Evolutionary conservation across 179 eudicot species (phyloP).

Genomic region (Camellia oleifera): DNA sequence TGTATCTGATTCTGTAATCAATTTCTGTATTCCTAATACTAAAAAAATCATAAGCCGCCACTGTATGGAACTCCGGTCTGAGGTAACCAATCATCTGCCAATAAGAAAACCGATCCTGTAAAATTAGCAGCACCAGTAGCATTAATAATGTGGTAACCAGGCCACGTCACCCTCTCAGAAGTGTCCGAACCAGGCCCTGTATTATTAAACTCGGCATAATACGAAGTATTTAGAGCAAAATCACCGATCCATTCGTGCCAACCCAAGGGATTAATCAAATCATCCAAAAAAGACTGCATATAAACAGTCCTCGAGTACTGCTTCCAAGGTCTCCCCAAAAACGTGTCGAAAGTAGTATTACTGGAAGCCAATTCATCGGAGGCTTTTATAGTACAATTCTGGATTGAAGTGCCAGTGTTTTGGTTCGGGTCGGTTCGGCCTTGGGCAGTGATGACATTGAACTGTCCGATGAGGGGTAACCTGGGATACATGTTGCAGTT

Average conservation of each 20-base stretch:
- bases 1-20: no score
- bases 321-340: conserved; percentile 85
- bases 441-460: conserved; percentile 81
- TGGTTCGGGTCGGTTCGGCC: conserved; percentile 84
- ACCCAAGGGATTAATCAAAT: conserved; percentile 45
- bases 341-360: conserved; percentile 36
- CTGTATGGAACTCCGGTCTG: conserved; percentile 59
- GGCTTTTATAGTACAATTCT: conserved; percentile 55
- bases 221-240: conserved; percentile 60
- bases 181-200: conserved; percentile 62
- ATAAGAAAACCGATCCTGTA: conserved; percentile 49
- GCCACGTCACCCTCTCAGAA: conserved; percentile 50
- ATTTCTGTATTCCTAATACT: no score
- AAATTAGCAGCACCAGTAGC: conserved; percentile 59
- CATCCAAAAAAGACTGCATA: conserved; percentile 48
- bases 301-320: conserved; percentile 60
- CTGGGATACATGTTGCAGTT: conserved; percentile 68
- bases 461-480: conserved; percentile 48
- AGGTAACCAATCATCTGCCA: conserved; percentile 67
- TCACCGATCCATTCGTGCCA: conserved; percentile 73
- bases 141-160: conserved; percentile 56
- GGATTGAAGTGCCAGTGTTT: conserved; percentile 71
- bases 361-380: conserved; percentile 51
- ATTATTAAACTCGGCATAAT: conserved; percentile 73
- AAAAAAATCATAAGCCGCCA: conserved; percentile 28